Percentiles rank a stretch among this genome's conserved stretches.
These are phyloP conservation scores for Cladorrhinum sp. DNA, from an alignment of 2,329 filamentous ascomycete species.

Conservation along the genomic window DNA sequence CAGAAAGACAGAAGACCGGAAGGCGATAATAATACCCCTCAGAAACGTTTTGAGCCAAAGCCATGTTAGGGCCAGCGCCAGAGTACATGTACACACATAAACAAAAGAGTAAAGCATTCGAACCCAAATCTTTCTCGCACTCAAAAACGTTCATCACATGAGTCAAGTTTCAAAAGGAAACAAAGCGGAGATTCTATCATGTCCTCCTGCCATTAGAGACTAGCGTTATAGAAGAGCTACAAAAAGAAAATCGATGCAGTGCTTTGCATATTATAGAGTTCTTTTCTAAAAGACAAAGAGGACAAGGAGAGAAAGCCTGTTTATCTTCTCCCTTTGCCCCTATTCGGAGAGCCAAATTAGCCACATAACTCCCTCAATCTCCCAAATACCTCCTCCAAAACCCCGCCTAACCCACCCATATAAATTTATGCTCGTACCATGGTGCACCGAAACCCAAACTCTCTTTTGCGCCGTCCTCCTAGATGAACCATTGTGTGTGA, in stretches of 20 bases:
- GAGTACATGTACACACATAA: too few relatives aligned
- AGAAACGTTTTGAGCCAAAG: too few relatives aligned
- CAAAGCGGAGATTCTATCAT: background rate
- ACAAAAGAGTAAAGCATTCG: background rate
- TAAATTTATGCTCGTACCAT: background rate
- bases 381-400: background rate
- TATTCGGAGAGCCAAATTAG: background rate
- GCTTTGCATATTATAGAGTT: constrained; percentile 7
- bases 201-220: background rate
- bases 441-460: background rate
- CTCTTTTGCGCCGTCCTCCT: background rate
- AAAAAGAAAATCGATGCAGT: background rate
- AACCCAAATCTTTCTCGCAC: background rate
- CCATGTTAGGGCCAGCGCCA: background rate
- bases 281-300: constrained; percentile 5
- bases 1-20: background rate
- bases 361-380: background rate
- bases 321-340: background rate
- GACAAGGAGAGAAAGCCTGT: background rate
- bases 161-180: too few relatives aligned
- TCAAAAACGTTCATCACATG: background rate
- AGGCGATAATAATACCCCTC: background rate
- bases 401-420: background rate
- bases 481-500: constrained; percentile 1
- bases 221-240: background rate